Percentiles rank a stretch among this genome's conserved stretches.
phyloP scores from a whole-genome alignment of 2,329 filamentous ascomycete genomes.

The Niveomyces coronatus region DNA sequence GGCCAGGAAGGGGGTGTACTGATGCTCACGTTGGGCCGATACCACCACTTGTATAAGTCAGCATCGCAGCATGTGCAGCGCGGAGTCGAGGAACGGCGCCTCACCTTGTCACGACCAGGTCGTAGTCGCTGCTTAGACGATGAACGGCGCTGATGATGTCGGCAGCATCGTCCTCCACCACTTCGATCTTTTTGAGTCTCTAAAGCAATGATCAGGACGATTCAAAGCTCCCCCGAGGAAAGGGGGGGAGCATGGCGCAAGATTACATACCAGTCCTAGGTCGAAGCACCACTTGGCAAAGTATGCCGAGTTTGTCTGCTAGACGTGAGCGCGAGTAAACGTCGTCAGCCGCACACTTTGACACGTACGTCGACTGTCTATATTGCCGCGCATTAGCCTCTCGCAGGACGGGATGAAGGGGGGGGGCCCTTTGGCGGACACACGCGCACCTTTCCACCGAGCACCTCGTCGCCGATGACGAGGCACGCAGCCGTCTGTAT shows the following conservation, averaged over 20 bases:
- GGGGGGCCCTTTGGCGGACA: too few species aligned
- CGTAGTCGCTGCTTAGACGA: constrained; percentile 81
- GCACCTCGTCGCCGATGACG: constrained; percentile 94
- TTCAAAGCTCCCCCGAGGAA: not conserved
- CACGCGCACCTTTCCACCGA: constrained; percentile 68
- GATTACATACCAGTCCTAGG: constrained; percentile 7
- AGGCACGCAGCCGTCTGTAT: constrained; percentile 87
- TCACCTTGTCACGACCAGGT: constrained; percentile 81
- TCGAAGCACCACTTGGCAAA: constrained; percentile 47
- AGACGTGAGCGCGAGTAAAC: constrained; percentile 13
- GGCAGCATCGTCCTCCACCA: constrained; percentile 82
- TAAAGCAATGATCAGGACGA: constrained; percentile 19
- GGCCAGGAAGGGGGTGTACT: not conserved
- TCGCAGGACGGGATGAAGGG: too few species aligned
- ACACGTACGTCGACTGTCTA: constrained; percentile 31
- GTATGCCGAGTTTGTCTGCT: constrained; percentile 52
- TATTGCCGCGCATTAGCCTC: too few species aligned
- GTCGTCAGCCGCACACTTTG: not conserved
- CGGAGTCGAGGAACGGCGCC: too few species aligned
- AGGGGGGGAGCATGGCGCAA: not conserved
- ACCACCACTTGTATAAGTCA: constrained; percentile 51
- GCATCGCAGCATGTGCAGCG: too few species aligned
- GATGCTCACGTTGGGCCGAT: constrained; percentile 80
- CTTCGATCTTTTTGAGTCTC: constrained; percentile 77
- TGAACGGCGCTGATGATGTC: constrained; percentile 83